Evolutionary conservation across 2,329 filamentous ascomycete genomes (phyloP), one percentile per base, ranked within the genome.

Genomic region (Phaeoacremonium minimum): DNA sequence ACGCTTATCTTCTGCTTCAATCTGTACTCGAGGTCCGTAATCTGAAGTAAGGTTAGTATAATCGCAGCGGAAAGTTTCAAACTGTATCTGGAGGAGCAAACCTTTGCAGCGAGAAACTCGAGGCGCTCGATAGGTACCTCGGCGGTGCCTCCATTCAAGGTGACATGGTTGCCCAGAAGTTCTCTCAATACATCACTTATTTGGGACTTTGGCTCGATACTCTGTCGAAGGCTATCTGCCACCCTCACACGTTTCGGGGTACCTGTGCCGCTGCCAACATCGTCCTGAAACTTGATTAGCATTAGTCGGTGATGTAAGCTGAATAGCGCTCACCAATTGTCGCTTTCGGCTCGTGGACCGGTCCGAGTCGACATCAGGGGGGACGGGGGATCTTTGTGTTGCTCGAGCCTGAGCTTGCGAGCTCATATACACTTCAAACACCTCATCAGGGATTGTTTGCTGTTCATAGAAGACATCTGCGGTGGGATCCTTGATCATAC

Each of bases 391-490:
- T 32, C 31, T 16, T 28, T 49, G 48, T 7, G 42, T 26, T 13
- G 33, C 19, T 16, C 43, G 50, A 6, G 45, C 44, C 32, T 66
- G 64, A 17, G 52, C 44, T 38, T 66, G 65, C 0, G 66, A 64
- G 38, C 51, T 56, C 26, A 57, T 47, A 48, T 60, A 78, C 19
- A 65, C 54, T 30, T 77, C 35, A 15, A 78, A 63, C 4, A 77
- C 60, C 0, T 66, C 55, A 1, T 67, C 63, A 0, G 74, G 73
- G 3, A 80, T 50, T 4, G 56, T 43, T 7, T 68, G 60, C 3
- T 71, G 64, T 12, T 68, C 63, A 68, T 69, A 80, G 5, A 56
- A 51, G 28, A 75, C 58, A 7, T 57, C 57, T 26, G 44, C 49
- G 30, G 47, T 62, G 28, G 48, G 61, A 38, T 47, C 60, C 33